A percentile compares a stretch with the other conserved stretches of the same genome.
Conservation (phyloP, 192 early-diverging fungal species). For the Chytriomyces hyalinus region DNA sequence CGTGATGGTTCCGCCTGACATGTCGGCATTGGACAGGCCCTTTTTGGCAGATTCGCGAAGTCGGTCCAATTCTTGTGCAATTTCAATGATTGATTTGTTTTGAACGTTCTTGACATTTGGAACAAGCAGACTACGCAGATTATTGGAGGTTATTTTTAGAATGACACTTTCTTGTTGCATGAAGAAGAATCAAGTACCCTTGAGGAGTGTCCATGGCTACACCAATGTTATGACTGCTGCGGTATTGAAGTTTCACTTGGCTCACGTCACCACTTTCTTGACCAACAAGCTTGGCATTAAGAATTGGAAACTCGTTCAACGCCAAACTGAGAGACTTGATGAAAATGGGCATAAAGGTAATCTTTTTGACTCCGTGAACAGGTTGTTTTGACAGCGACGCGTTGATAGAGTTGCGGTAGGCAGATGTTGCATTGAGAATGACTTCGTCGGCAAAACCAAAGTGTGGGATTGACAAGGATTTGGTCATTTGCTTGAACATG, state of each 20-base stretch:
- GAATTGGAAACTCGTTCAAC: conserved; percentile 78
- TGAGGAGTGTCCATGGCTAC: conserved; percentile 98
- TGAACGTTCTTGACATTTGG: conserved; percentile 95
- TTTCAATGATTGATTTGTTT: conserved; percentile 82
- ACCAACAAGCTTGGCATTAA: conserved; percentile 75
- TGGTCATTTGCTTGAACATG: conserved; percentile 97
- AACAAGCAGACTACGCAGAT: conserved; percentile 67
- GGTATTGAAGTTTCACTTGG: conserved; percentile 70
- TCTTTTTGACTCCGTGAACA: conserved; percentile 63
- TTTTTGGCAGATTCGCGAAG: conserved; percentile 70
- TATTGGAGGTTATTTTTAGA: not conserved
- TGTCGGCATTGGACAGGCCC: conserved; percentile 70
- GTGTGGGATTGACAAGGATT: conserved; percentile 89
- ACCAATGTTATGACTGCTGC: conserved; percentile 87
- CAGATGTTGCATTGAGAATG: conserved; percentile 70
- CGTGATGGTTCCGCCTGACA: conserved; percentile 86
- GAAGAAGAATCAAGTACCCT: conserved; percentile 57
- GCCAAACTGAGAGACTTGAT: conserved; percentile 89
- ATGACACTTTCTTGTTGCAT: not conserved
- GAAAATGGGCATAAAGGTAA: conserved; percentile 95
- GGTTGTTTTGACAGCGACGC: conserved; percentile 53
- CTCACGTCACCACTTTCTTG: conserved; percentile 41
- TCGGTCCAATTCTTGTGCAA: conserved; percentile 81
- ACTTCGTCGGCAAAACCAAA: conserved; percentile 95
- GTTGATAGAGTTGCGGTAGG: conserved; percentile 73